Evolutionary conservation across 2,329 filamentous ascomycete species (phyloP), one percentile per base, ranked within the genome.

Genomic region (Sphaerostilbella broomeana): DNA sequence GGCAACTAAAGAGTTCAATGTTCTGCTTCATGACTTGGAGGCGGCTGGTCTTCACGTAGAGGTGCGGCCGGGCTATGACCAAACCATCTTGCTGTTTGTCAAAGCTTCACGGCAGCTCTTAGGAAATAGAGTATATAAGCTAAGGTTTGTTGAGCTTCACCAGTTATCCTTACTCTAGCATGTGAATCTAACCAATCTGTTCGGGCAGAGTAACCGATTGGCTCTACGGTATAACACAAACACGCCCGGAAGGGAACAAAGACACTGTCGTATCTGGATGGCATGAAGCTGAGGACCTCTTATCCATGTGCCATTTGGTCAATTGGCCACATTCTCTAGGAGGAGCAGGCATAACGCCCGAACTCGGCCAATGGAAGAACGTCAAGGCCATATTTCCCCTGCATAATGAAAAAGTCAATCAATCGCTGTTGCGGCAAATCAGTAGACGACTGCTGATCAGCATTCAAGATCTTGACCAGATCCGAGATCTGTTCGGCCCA

Each of bases 241-340:
- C 71, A 27, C 76, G 83, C 37, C 84, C 84, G 0, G 67, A 68
- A 61, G 45, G 69, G 68, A 48, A 68, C 66, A 59, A 64, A 58
- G 39, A 71, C 72, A 53, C 75, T 65, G 18, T 70, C 69, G 37
- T 69, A 71, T 51, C 77, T 63, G 62, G 55, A 9, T 51, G 49
- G 4, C 67, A 56, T 26, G 79, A 85, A 51, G 75, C 83, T 13
- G 84, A 88, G 56, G 72, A 84, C 29, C 67, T 86, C 6, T 73
- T 84, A 8, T 82, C 81, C 33, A 73, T 86, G 30, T 81, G 84
- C 54, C 78, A 84, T 44, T 73, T 86, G 31, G 70, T 84, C 21
- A 71, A 68, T 15, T 78, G 72, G 67, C 62, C 70, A 13, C 72
- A 70, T 47, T 63, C 70, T 16, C 62, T 77, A 6, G 79, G 79